These are phyloP conservation scores for Albugo laibachii DNA, from an alignment of 352 stramenopile species.

Conservation along the genomic window DNA sequence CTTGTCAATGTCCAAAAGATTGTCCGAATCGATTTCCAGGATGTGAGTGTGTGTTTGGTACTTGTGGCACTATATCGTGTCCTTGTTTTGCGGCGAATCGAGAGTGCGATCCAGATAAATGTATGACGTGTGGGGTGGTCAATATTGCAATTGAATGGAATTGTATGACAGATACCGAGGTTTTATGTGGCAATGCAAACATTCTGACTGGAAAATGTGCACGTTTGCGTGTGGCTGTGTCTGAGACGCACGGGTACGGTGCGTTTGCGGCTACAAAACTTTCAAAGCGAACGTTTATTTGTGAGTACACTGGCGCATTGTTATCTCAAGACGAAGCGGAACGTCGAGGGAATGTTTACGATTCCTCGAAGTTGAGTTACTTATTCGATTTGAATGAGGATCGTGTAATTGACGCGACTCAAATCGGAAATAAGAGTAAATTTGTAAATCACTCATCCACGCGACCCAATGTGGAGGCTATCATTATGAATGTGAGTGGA, in stretches of 20 bases:
- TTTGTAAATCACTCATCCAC: conserved; percentile 81
- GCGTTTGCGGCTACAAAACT: conserved; percentile 37
- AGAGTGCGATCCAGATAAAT: conserved; percentile 57
- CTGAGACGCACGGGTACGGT: conserved; percentile 53
- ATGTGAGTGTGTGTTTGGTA: conserved; percentile 30
- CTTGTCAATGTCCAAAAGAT: conserved; percentile 35
- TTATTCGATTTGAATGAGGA: conserved; percentile 91
- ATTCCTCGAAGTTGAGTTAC: conserved; percentile 80
- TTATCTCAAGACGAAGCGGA: conserved; percentile 79
- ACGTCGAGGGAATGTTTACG: conserved; percentile 76
- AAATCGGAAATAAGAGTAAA: conserved; percentile 91
- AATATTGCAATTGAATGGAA: conserved; percentile 12
- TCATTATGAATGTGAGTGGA: conserved; percentile 82
- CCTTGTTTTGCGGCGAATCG: conserved; percentile 47
- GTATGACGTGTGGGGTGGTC: conserved; percentile 34
- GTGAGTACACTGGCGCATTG: conserved; percentile 82
- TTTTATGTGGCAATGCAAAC: conserved; percentile 50
- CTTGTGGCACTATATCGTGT: conserved; percentile 35
- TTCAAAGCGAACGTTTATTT: conserved; percentile 46
- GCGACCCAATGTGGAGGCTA: conserved; percentile 65
- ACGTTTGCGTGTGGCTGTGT: conserved; percentile 28
- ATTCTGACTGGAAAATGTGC: conserved; percentile 32
- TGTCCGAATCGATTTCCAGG: conserved; percentile 61
- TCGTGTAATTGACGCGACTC: conserved; percentile 82
- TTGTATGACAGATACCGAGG: conserved; percentile 7